These are phyloP conservation scores for Mucor velutinosus DNA, from an alignment of 371 early-diverging fungal genomes.

Conservation along the genomic window DNA sequence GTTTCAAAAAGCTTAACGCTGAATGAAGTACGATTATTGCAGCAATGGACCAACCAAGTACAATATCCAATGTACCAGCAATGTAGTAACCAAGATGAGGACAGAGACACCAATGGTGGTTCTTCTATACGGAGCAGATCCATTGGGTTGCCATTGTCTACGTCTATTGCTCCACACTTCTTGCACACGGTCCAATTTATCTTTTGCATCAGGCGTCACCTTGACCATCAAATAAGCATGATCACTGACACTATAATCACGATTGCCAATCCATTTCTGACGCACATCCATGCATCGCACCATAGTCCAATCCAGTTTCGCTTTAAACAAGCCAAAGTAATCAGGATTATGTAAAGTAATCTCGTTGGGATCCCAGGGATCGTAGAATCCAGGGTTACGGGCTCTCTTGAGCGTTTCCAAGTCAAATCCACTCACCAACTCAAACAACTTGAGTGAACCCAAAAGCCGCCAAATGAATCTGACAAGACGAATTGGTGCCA, in stretches of 20 bases:
- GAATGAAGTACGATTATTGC: background rate
- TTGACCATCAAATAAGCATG: conserved; percentile 75
- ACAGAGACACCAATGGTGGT: conserved; percentile 22
- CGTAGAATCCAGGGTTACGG: conserved; percentile 77
- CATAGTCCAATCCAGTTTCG: conserved; percentile 81
- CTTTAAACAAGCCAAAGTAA: conserved; percentile 67
- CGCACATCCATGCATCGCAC: conserved; percentile 60
- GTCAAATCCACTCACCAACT: conserved; percentile 46
- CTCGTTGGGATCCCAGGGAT: conserved; percentile 68
- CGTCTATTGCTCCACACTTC: conserved; percentile 26
- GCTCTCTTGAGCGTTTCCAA: conserved; percentile 50
- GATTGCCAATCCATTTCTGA: conserved; percentile 60
- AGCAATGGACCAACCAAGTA: background rate
- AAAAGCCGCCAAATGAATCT: conserved; percentile 18
- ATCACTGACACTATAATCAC: conserved; percentile 69
- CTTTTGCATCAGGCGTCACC: conserved; percentile 39
- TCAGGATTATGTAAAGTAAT: conserved; percentile 66
- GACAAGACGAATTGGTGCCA: conserved; percentile 17
- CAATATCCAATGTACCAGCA: conserved; percentile 13
- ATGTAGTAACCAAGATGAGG: conserved; percentile 3
- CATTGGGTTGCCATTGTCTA: conserved; percentile 28
- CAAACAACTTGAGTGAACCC: conserved; percentile 14
- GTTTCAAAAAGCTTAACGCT: background rate
- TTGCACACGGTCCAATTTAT: conserved; percentile 15
- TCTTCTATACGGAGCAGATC: conserved; percentile 27